Evolutionary conservation across 352 stramenopile genomes (phyloP), one percentile per base, ranked within the genome.

Genomic region (Thraustochytrium striatum): DNA sequence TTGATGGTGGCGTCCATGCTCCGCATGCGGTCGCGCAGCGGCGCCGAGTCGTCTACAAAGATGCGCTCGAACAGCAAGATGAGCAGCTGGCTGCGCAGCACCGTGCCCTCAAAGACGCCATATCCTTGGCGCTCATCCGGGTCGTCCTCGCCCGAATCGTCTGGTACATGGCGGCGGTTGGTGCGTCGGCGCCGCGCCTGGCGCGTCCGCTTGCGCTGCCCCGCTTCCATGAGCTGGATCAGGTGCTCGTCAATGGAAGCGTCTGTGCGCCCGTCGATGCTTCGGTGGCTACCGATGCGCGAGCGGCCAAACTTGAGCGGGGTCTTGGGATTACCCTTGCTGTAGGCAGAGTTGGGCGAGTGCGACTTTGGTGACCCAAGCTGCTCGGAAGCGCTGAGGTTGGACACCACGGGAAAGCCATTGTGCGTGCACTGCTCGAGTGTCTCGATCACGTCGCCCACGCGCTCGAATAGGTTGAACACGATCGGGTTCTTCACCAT

Each of bases 361-460:
- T n/a, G n/a, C n/a, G n/a, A n/a, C n/a, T n/a, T n/a, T n/a, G n/a
- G n/a, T n/a, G n/a, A n/a, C n/a, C n/a, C n/a, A n/a, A n/a, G n/a
- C n/a, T n/a, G n/a, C n/a, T n/a, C n/a, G n/a, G n/a, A n/a, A n/a
- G n/a, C n/a, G n/a, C n/a, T n/a, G n/a, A 75, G 43, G 3, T 75
- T 58, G 1, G 65, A 75, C 19, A 75, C 65, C 19, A 95, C 90
- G 9, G 90, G 90, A 58, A 94, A 95, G 2, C 87, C 90, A 41
- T 94, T 92, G 86, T 95, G 89, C 55, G 88, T 89, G 2, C 88
- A 93, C 44, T 86, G 89, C 55, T 89, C 83, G n/a, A 95, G 85
- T 43, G 93, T 57, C 16, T 58, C 57, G 0, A 83, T 25, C 11
- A 83, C 47, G 25, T 65, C 41, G 30, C 39, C 25, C 25, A 83